Evolutionary conservation across 78 protist species (phyloP).

Genomic region (Speleostelium caveatum): DNA sequence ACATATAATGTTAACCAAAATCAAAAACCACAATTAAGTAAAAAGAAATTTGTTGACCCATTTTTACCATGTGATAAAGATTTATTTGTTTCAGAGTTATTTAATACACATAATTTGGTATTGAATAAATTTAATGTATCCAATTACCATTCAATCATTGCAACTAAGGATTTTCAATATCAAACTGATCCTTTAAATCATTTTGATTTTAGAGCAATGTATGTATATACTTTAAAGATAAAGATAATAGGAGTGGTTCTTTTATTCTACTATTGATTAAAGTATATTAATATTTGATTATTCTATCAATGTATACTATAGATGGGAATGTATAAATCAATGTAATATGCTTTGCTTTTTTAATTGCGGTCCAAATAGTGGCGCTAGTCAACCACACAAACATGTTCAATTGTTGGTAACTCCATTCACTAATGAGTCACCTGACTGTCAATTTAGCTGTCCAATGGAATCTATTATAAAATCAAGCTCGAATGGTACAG

Average conservation of each 20-base stretch:
- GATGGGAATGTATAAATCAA: constrained; percentile 62
- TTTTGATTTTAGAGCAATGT: constrained; percentile 61
- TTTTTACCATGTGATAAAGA: constrained; percentile 76
- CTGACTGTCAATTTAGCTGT: constrained; percentile 14
- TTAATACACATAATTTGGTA: constrained; percentile 37
- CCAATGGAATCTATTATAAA: constrained; percentile 47
- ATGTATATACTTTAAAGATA: not conserved
- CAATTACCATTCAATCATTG: constrained; percentile 66
- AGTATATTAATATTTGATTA: not conserved
- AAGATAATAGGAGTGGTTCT: not conserved
- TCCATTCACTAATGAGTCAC: constrained; percentile 22
- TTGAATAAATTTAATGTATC: constrained; percentile 68
- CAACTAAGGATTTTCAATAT: constrained; percentile 44
- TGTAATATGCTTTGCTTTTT: constrained; percentile 71
- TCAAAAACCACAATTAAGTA: not conserved
- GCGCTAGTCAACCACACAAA: constrained; percentile 76
- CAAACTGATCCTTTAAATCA: constrained; percentile 47
- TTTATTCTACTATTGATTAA: not conserved
- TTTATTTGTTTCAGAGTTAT: constrained; percentile 33
- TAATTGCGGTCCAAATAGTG: constrained; percentile 73
- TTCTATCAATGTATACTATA: too few relatives aligned
- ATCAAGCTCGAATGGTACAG: not conserved
- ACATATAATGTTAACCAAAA: too few relatives aligned
- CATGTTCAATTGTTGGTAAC: constrained; percentile 43
- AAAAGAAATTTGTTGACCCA: constrained; percentile 59